Evolutionary conservation across 495 filamentous ascomycete species (phyloP), one percentile per base, ranked within the genome.

Genomic region (Massariosphaeria phaeospora): DNA sequence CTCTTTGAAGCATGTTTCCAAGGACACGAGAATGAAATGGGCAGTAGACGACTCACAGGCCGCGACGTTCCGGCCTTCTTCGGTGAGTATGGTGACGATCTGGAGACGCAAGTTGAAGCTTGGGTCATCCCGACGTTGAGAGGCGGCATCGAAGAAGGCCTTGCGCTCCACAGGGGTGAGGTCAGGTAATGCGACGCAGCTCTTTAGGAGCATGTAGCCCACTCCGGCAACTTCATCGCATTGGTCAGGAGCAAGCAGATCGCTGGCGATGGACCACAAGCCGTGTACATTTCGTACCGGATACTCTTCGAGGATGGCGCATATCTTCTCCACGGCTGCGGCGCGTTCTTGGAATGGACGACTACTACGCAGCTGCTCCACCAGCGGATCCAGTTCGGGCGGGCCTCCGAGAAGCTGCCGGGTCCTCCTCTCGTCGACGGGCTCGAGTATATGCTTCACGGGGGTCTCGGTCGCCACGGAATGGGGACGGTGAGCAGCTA

Each of bases 241-340:
- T 40, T 83, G 79, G 3, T 71, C 59, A n/a, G 75, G 63, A 13
- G 80, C 73, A 20, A 85, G 75, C 30, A 88, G 67, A 59, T 88
- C 83, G 63, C 81, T 82, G 11, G 74, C 84, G 20, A 79, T 76
- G 39, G 75, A 71, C 80, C 84, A 88, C 34, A 86, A 80, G 33
- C 75, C 74, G 24, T 75, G 67, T 18, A 79, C 68, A 34, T 64
- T 64, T 38, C 59, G 43, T 18, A 66, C 48, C n/a, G 59, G 51
- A 44, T 66, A 66, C 18, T 51, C 50, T 2, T 55, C 21, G 42
- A 66, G 45, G 10, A 66, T 57, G 1, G 23, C 20, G 30, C 45
- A 57, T 13, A 66, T 52, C 25, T 55, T 55, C 13, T 44, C 13
- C 2, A 53, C 39, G 7, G 59, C 63, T 2, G 24, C 17, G 11